Conservation (phyloP, 306 rosid genomes). For the Dalbergia cultrata region DNA sequence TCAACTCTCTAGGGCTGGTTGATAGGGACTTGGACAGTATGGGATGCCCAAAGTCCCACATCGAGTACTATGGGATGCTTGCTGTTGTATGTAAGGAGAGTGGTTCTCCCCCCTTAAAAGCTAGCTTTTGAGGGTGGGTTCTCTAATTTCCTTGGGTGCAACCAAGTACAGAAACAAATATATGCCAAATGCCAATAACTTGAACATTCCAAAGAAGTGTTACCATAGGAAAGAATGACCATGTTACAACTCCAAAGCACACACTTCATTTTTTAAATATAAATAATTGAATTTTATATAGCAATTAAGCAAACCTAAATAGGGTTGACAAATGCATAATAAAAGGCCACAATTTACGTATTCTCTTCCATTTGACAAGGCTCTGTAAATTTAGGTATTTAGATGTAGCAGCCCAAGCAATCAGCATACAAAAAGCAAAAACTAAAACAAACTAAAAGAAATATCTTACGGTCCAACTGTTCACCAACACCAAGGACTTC, state of each 20-base stretch:
- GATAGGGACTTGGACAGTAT: no score
- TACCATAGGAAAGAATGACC: background rate
- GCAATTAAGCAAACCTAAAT: constrained; percentile 30
- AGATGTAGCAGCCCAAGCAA: constrained; percentile 21
- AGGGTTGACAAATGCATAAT: constrained; percentile 16
- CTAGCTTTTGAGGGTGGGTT: no score
- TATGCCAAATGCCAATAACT: background rate
- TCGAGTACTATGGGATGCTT: no score
- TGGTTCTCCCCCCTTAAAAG: no score
- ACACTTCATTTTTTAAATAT: background rate
- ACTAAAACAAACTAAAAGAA: constrained; percentile 44
- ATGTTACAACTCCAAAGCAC: constrained; percentile 19
- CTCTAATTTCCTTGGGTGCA: background rate
- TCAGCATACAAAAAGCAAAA: constrained; percentile 34
- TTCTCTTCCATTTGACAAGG: constrained; percentile 15
- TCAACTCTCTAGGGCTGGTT: no score
- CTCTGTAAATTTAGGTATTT: background rate
- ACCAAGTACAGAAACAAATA: constrained; percentile 31
- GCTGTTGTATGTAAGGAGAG: no score
- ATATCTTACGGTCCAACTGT: constrained; percentile 95
- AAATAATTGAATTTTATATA: background rate
- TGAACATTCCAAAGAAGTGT: constrained; percentile 10
- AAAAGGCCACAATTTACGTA: constrained; percentile 23
- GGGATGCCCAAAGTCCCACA: no score
- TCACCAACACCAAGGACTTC: constrained; percentile 99